Conservation (phyloP, 495 filamentous ascomycete species). For the Apiosordaria backusii region DNA sequence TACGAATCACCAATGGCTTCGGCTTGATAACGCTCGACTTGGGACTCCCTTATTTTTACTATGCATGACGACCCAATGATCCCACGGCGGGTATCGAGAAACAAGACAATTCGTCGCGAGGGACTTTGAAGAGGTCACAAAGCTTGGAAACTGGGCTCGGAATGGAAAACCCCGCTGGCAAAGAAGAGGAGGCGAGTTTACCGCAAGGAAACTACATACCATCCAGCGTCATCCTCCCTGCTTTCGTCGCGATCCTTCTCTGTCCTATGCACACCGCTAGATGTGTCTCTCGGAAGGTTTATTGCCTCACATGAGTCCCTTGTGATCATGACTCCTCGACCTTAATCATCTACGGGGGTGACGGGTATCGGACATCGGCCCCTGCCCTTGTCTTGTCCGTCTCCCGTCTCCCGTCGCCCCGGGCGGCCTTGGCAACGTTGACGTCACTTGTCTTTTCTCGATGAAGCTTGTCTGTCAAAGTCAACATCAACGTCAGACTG, state of each 20-base stretch:
- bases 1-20: neutral
- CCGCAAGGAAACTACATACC: neutral
- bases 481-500: neutral
- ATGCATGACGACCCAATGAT: neutral
- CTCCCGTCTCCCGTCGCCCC: neutral
- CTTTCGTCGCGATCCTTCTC: neutral
- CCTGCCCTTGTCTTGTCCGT: neutral
- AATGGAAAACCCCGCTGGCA: neutral
- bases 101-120: neutral
- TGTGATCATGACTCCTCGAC: neutral
- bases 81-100: neutral
- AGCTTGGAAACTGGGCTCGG: neutral
- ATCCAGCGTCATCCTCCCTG: neutral
- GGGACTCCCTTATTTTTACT: too few species aligned
- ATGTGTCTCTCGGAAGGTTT: neutral
- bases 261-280: neutral
- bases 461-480: neutral
- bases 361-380: neutral
- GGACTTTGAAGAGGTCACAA: neutral
- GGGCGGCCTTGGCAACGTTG: neutral
- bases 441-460: neutral
- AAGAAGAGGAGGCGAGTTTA: neutral
- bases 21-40: neutral
- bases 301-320: neutral
- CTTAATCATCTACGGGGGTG: neutral